phyloP scores from a whole-genome alignment of 345 rosid genomes.

The Cardamine resedifolia region DNA sequence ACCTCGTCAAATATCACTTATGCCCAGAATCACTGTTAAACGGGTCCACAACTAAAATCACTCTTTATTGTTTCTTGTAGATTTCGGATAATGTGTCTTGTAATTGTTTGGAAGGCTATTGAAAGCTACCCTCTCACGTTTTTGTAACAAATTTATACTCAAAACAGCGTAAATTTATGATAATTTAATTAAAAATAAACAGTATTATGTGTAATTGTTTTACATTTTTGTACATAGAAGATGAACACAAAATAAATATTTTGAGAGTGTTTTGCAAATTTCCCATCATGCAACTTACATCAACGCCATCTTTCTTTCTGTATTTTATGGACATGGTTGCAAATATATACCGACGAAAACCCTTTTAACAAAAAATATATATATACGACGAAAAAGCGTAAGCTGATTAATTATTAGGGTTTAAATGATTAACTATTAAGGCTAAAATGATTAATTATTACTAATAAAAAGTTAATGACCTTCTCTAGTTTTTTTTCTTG shows the following conservation, averaged over 20 bases:
- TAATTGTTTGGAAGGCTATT: background rate
- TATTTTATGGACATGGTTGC: background rate
- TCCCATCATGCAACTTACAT: background rate
- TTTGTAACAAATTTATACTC: background rate
- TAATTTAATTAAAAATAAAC: too few species aligned
- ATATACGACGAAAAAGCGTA: background rate
- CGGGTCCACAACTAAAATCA: too few species aligned
- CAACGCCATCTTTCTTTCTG: background rate
- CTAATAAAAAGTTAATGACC: slow-evolving; percentile 22
- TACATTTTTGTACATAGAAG: background rate
- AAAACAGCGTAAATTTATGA: background rate
- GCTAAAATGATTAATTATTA: slow-evolving; percentile 18
- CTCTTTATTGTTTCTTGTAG: background rate
- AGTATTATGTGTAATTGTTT: background rate
- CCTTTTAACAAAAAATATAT: too few species aligned
- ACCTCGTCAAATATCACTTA: background rate
- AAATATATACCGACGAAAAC: background rate
- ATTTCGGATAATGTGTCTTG: background rate
- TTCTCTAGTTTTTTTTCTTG: slow-evolving; percentile 20
- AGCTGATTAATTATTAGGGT: background rate
- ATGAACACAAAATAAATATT: background rate
- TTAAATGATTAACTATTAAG: background rate
- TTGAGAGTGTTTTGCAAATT: background rate
- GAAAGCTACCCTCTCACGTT: background rate
- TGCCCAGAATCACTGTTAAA: background rate